phyloP scores from a whole-genome alignment of 31 red algal species.

The Bonnemaisonia californica region DNA sequence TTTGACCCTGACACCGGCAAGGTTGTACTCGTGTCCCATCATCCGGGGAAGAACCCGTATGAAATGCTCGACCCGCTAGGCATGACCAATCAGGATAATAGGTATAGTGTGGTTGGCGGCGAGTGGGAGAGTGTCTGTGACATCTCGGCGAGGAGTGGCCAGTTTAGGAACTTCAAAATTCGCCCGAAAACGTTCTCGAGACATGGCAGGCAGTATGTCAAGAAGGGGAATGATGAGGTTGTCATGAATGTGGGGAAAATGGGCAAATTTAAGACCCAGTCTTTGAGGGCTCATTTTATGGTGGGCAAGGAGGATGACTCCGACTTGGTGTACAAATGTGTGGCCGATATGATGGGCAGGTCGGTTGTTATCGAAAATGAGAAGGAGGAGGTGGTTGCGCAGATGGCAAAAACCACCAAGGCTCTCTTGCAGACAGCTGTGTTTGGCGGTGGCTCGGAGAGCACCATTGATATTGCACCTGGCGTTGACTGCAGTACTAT shows the following conservation, averaged over 20 bases:
- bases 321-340: conserved; percentile 56
- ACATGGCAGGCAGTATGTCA: conserved; percentile 70
- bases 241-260: conserved; percentile 79
- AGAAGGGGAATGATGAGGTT: conserved; percentile 34
- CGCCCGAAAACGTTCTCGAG: conserved; percentile 68
- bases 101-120: conserved; percentile 57
- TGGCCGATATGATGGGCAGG: conserved; percentile 71
- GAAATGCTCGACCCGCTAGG: conserved; percentile 71
- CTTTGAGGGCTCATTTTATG: conserved; percentile 58
- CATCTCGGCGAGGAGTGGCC: conserved; percentile 35
- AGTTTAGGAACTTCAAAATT: conserved; percentile 73
- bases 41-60: conserved; percentile 86
- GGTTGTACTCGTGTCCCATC: conserved; percentile 50
- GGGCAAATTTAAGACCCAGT: conserved; percentile 59
- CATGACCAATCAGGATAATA: conserved; percentile 43
- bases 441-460: conserved; percentile 72
- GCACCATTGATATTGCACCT: conserved; percentile 79
- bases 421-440: conserved; percentile 64
- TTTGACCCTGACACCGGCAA: conserved; percentile 55
- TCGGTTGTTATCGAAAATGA: conserved; percentile 56
- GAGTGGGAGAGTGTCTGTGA: conserved; percentile 81
- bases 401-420: conserved; percentile 76
- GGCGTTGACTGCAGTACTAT: conserved; percentile 75
- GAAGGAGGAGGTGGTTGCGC: conserved; percentile 72
- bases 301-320: conserved; percentile 44